These are phyloP conservation scores for Phytophthora hibernalis DNA, from an alignment of 352 stramenopile species.

Conservation along the genomic window DNA sequence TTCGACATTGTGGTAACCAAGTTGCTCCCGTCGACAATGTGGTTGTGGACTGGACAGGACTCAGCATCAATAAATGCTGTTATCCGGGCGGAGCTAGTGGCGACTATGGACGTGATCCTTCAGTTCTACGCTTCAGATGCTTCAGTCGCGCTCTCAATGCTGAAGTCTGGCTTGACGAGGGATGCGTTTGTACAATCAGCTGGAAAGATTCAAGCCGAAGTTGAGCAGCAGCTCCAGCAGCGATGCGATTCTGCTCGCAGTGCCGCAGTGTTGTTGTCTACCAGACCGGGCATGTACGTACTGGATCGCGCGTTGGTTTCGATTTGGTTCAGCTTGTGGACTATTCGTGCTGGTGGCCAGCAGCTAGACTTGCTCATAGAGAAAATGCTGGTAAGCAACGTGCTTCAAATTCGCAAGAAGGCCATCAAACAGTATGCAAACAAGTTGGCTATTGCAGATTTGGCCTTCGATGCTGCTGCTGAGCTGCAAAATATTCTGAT, in stretches of 20 bases:
- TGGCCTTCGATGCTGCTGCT: conserved; percentile 17
- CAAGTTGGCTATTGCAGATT: conserved; percentile 17
- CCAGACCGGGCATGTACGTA: conserved; percentile 48
- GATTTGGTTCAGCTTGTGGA: conserved; percentile 52
- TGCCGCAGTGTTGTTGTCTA: conserved; percentile 30
- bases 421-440: conserved; percentile 63
- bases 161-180: conserved; percentile 17
- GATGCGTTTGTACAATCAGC: conserved; percentile 21
- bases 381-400: conserved; percentile 46
- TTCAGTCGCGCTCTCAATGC: conserved; percentile 14
- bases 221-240: conserved; percentile 38
- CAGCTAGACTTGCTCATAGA: conserved; percentile 28
- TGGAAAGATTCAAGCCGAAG: conserved; percentile 35
- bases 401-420: conserved; percentile 74
- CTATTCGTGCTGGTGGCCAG: conserved; percentile 16
- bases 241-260: conserved; percentile 30
- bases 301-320: conserved; percentile 56
- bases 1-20: conserved; percentile 39
- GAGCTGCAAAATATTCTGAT: conserved; percentile 51
- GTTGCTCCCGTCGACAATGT: conserved; percentile 54
- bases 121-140: conserved; percentile 33
- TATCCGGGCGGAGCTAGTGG: conserved; percentile 59
- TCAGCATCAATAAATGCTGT: conserved; percentile 38
- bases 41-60: conserved; percentile 45
- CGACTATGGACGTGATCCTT: conserved; percentile 56